Conservation (phyloP, 202 grass and related monocot genomes). For the Bolboschoenoplectus hybrid region DNA sequence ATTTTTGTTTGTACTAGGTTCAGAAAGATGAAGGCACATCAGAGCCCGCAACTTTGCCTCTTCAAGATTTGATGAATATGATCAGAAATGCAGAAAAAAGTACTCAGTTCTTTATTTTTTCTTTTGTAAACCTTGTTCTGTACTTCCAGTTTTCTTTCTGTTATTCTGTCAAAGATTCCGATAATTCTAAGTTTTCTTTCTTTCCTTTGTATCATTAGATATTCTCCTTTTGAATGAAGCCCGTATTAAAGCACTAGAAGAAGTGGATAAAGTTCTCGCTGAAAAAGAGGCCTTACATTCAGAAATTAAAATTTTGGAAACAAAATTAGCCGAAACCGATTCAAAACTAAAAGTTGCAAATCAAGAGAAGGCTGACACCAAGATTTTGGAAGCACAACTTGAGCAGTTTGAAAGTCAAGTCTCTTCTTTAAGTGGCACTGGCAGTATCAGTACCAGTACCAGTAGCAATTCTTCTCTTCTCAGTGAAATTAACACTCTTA, state of each 20-base stretch:
- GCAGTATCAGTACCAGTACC: slow-evolving; percentile 36
- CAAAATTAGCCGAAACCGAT: slow-evolving; percentile 64
- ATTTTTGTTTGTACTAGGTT: slow-evolving; percentile 39
- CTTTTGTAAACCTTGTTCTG: slow-evolving; percentile 60
- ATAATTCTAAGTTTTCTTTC: neutral
- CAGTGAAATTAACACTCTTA: slow-evolving; percentile 55
- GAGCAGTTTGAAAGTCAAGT: slow-evolving; percentile 43
- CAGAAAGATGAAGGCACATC: slow-evolving; percentile 47
- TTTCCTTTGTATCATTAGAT: slow-evolving; percentile 62
- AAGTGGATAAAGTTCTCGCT: slow-evolving; percentile 74
- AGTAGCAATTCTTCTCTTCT: slow-evolving; percentile 40
- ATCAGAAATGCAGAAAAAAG: slow-evolving; percentile 77
- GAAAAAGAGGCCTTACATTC: slow-evolving; percentile 77
- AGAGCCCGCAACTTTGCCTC: slow-evolving; percentile 45
- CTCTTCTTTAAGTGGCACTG: slow-evolving; percentile 37
- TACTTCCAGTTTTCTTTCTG: slow-evolving; percentile 41
- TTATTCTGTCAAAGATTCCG: neutral
- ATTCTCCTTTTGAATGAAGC: slow-evolving; percentile 94
- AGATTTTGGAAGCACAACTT: slow-evolving; percentile 47
- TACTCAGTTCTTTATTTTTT: slow-evolving; percentile 47
- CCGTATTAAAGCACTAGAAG: slow-evolving; percentile 65
- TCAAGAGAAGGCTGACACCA: slow-evolving; percentile 48
- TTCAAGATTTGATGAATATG: slow-evolving; percentile 76
- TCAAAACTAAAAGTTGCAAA: slow-evolving; percentile 47
- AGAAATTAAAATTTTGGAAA: slow-evolving; percentile 70